These are phyloP conservation scores for Candida hungchunana DNA, from an alignment of 805 yeast genomes.

Conservation along the genomic window DNA sequence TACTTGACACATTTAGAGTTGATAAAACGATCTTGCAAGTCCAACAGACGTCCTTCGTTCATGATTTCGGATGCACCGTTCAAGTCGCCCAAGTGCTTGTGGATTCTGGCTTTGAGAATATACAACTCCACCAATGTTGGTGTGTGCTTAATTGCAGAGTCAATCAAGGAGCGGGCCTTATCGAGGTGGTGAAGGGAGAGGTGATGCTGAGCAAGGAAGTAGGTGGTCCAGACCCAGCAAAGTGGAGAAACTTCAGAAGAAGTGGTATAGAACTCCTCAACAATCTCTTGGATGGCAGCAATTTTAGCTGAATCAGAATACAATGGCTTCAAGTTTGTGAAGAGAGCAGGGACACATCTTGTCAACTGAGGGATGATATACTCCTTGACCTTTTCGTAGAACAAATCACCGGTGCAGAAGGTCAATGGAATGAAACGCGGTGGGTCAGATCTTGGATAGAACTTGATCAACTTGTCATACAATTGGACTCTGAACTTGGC, in stretches of 20 bases:
- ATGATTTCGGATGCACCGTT: constrained; percentile 59
- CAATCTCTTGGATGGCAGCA: constrained; percentile 47
- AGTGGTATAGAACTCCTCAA: constrained; percentile 39
- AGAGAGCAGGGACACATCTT: constrained; percentile 87
- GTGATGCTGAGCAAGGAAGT: constrained; percentile 76
- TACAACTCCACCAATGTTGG: constrained; percentile 85
- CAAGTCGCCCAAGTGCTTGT: constrained; percentile 65
- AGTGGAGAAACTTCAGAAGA: constrained; percentile 34
- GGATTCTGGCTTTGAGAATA: constrained; percentile 73
- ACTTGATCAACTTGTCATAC: constrained; percentile 58
- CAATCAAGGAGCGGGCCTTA: constrained; percentile 53
- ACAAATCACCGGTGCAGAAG: constrained; percentile 54
- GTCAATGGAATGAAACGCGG: constrained; percentile 75
- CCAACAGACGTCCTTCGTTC: constrained; percentile 68
- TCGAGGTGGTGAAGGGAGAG: constrained; percentile 49
- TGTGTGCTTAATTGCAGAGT: constrained; percentile 62
- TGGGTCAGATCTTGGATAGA: constrained; percentile 83
- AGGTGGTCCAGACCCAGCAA: constrained; percentile 59
- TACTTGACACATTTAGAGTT: constrained; percentile 87
- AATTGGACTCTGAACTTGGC: constrained; percentile 48
- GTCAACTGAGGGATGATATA: constrained; percentile 62
- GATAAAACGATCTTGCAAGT: constrained; percentile 86
- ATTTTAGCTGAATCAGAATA: constrained; percentile 42
- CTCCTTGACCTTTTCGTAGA: constrained; percentile 40
- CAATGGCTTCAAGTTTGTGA: constrained; percentile 78